Conservation (phyloP, 495 filamentous ascomycete species). For the Penicillium lividum region DNA sequence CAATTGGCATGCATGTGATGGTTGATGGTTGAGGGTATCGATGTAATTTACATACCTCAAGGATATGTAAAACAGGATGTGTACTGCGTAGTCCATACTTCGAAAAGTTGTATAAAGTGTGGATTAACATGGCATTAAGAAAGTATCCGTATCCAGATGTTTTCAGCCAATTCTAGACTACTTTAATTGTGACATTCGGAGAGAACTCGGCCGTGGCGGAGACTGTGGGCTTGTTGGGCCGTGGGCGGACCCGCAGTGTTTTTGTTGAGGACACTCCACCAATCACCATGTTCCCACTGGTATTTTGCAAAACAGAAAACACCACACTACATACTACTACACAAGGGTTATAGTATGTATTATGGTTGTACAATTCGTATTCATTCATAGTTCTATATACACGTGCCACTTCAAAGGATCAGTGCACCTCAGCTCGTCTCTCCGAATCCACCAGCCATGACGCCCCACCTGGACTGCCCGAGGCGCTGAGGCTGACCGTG, state of each 20-base stretch:
- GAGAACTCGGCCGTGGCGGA: background rate
- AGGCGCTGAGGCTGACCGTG: conserved; percentile 70
- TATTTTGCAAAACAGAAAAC: conserved; percentile 18
- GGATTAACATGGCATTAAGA: no score
- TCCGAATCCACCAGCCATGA: conserved; percentile 63
- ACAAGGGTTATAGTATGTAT: no score
- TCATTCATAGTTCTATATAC: conserved; percentile 24
- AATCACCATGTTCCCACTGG: conserved; percentile 15
- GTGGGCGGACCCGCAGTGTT: conserved; percentile 15
- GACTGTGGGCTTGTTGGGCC: conserved; percentile 19
- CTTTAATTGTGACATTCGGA: background rate
- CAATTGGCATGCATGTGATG: conserved; percentile 22
- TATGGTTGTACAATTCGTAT: background rate
- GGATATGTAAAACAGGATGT: no score
- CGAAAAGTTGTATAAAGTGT: no score
- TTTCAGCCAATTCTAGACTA: background rate
- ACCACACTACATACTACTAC: background rate
- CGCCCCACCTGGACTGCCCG: conserved; percentile 57
- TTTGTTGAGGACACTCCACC: conserved; percentile 26
- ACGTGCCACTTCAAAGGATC: background rate
- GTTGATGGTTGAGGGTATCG: background rate
- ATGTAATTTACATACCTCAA: background rate
- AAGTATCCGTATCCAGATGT: no score
- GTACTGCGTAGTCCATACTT: no score
- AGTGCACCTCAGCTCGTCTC: conserved; percentile 32